Base-by-base conservation (phyloP, 495 filamentous ascomycete genomes). In the Podospora anserina region DNA sequence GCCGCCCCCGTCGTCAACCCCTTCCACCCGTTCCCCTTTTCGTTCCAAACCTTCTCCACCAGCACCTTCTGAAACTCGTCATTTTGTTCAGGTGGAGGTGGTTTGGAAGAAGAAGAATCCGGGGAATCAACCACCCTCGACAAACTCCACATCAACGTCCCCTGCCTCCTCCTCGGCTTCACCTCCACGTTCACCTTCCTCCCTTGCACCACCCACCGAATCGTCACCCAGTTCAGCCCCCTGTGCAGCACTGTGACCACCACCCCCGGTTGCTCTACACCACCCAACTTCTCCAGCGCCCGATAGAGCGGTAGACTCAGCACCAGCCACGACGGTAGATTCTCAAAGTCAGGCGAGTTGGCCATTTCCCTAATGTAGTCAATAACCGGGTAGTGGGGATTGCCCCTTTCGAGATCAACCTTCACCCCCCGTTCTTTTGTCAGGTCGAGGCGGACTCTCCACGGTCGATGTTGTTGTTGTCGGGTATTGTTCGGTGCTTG, bases 351-450 rank as follows among this genome's bases (percentile, higher is more conserved):
- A 0, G 71, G 65, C 15, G 76, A 79, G 75, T 93, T 93, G 63
- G 95, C 78, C 53, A 86, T 79, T 19, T 80, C 80, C 6, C 84
- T 85, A 15, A 97, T 81, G 32, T 85, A 79, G 64, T 90, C 87
- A 49, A 86, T 79, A 20, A 93, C 88, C 18, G 90, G 87, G 58
- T 90, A 82, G 75, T 97, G 93, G 0, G 94, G 94, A 69, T 92
- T 96, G 16, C 82, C 81, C 23, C 74, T 73, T 23, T 89, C 85
- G 26, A 98, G 81, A 15, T 72, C 67, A 13, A 92, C 69, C n/a
- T 78, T 69, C 73, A 87, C 34, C 69, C 73, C 58, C 55, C 71
- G 28, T 44, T 70, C 66, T 57, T 55, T 54, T 26, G 69, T 66
- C 20, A 83, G 76, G 56, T 81, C 75, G 16, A 84, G 61, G 18